Conservation (phyloP, 148 eudicot genomes). For the Selenicereus undatus region DNA sequence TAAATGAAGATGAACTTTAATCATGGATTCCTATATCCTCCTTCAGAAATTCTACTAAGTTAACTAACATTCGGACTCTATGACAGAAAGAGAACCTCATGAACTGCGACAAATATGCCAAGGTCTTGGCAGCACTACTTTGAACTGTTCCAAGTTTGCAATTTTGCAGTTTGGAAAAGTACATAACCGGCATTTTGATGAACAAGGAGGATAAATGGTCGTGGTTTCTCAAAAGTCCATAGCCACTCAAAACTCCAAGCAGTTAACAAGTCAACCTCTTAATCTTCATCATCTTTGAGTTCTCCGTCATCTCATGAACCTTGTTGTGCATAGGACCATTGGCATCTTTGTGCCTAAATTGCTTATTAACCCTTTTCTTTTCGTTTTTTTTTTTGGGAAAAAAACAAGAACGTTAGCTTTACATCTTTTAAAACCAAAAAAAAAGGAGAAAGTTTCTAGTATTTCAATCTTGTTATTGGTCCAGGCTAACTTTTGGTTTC, state of each 20-base stretch:
- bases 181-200: no score
- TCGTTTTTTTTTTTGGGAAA: background rate
- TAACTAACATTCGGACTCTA: background rate
- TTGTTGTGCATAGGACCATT: background rate
- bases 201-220: background rate
- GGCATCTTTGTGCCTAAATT: background rate
- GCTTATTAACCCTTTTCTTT: background rate
- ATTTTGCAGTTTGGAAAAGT: background rate
- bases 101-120: background rate
- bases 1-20: background rate
- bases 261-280: conserved; percentile 14
- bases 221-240: background rate
- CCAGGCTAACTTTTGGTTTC: no score
- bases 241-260: conserved; percentile 6
- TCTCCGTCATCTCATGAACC: background rate
- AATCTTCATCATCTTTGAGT: background rate
- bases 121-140: background rate
- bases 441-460: no score
- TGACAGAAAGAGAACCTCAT: background rate
- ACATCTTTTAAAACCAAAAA: background rate
- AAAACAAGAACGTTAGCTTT: background rate
- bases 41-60: background rate
- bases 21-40: background rate
- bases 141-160: background rate
- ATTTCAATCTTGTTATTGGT: no score